Percentiles rank a stretch among this genome's conserved stretches.
phyloP scores from a whole-genome alignment of 768 basidiomycete genomes.

The Rubroboletus satanas region DNA sequence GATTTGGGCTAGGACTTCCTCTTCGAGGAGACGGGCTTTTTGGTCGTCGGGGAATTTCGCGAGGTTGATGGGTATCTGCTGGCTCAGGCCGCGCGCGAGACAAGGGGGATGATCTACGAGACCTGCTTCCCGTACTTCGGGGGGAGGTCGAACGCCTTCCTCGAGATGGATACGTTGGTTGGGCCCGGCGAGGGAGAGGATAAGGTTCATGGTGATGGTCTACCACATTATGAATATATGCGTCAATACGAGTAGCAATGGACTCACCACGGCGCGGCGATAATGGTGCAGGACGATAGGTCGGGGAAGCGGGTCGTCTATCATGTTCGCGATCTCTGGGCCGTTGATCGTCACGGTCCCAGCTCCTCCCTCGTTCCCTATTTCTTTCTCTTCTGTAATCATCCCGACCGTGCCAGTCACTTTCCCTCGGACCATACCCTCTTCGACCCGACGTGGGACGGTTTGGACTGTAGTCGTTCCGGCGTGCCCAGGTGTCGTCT shows the following conservation, averaged over 20 bases:
- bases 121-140: conserved; percentile 19
- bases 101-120: conserved; percentile 20
- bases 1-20: conserved; percentile 15
- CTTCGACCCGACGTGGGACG: conserved; percentile 11
- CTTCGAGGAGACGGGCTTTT: conserved; percentile 13
- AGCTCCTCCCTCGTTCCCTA: conserved; percentile 19
- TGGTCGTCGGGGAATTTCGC: conserved; percentile 9
- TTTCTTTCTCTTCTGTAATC: conserved; percentile 22
- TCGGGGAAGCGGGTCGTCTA: conserved; percentile 15
- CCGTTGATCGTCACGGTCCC: conserved; percentile 21
- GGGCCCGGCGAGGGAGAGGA: conserved; percentile 16
- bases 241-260: not conserved
- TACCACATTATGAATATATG: not conserved
- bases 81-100: conserved; percentile 15
- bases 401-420: conserved; percentile 20
- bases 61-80: conserved; percentile 4
- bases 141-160: conserved; percentile 24
- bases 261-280: conserved; percentile 29
- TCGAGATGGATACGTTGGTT: conserved; percentile 10
- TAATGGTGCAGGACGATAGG: conserved; percentile 15
- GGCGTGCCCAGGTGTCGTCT: conserved; percentile 15
- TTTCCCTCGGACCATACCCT: conserved; percentile 13
- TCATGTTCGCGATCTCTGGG: conserved; percentile 22
- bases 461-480: conserved; percentile 17
- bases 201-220: conserved; percentile 13